These are phyloP conservation scores for Simplicillium sp. DNA, from an alignment of 2,329 filamentous ascomycete species.

Conservation along the genomic window DNA sequence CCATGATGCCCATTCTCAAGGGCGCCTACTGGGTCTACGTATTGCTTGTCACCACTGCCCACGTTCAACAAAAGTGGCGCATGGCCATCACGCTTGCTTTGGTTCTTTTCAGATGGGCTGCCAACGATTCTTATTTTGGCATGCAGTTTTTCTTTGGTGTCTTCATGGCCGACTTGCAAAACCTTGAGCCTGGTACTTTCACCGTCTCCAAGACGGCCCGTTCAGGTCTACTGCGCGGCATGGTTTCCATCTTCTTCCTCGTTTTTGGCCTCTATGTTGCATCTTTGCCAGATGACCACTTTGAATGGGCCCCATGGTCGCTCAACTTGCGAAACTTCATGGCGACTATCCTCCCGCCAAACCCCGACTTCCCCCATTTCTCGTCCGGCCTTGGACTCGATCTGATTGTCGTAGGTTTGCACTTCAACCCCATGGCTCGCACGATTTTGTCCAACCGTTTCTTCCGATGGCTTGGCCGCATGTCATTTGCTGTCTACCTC, in stretches of 20 bases:
- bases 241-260: conserved; percentile 39
- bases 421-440: conserved; percentile 41
- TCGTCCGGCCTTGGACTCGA: conserved; percentile 26
- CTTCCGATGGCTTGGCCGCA: conserved; percentile 52
- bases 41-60: conserved; percentile 39
- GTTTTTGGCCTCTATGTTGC: conserved; percentile 45
- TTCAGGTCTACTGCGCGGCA: conserved; percentile 29
- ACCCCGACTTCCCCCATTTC: conserved; percentile 34
- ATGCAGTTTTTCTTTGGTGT: conserved; percentile 55
- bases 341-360: conserved; percentile 31
- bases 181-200: conserved; percentile 33
- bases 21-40: conserved; percentile 46
- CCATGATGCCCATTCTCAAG: conserved; percentile 42
- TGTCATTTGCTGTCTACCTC: conserved; percentile 56
- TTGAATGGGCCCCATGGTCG: conserved; percentile 46
- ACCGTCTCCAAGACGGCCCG: conserved; percentile 27
- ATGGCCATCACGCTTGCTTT: conserved; percentile 35
- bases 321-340: conserved; percentile 30
- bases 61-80: conserved; percentile 37
- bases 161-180: conserved; percentile 50
- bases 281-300: conserved; percentile 48
- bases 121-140: conserved; percentile 31
- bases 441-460: conserved; percentile 41
- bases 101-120: conserved; percentile 38
- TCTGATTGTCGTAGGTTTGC: conserved; percentile 38